phyloP scores from a whole-genome alignment of 1,284 basidiomycete genomes.

The Tilletia indica region DNA sequence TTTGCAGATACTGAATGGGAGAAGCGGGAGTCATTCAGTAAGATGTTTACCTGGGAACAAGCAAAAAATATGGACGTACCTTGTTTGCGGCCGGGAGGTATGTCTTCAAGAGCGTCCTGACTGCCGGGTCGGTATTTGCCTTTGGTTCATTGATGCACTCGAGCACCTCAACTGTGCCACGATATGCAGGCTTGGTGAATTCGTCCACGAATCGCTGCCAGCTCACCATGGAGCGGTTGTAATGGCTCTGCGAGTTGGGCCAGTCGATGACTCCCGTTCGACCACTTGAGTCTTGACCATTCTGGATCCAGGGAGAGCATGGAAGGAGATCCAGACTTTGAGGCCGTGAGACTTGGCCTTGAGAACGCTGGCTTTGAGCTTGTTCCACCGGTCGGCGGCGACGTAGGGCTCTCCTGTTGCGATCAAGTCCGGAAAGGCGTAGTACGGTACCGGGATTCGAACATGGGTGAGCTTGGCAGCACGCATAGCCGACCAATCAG shows the following conservation, averaged over 20 bases:
- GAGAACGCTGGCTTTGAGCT: conserved; percentile 19
- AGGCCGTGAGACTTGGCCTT: conserved; percentile 10
- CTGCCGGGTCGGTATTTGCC: conserved; percentile 10
- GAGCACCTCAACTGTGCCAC: conserved; percentile 16
- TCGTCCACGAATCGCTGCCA: conserved; percentile 17
- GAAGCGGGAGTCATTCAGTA: too few relatives aligned
- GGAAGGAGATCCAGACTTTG: conserved; percentile 22
- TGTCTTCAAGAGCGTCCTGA: conserved; percentile 18
- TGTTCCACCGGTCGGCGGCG: conserved; percentile 17
- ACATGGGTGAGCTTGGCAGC: conserved; percentile 28
- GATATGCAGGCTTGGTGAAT: conserved; percentile 16
- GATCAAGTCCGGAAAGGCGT: conserved; percentile 16
- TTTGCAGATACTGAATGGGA: not conserved
- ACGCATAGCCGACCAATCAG: conserved; percentile 21
- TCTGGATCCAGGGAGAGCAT: conserved; percentile 19
- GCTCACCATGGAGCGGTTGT: not conserved
- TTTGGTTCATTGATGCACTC: conserved; percentile 19
- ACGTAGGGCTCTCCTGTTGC: conserved; percentile 1
- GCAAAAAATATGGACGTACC: too few relatives aligned
- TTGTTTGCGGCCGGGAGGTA: conserved; percentile 20
- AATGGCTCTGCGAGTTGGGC: conserved; percentile 1
- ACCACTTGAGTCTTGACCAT: conserved; percentile 14
- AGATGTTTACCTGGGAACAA: too few relatives aligned
- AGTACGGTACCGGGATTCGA: conserved; percentile 19
- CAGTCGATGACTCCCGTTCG: not conserved